Percentiles rank a stretch among this genome's conserved stretches.
Evolutionary conservation across 257 asterid species (phyloP).

Genomic region (Capsicum baccatum): DNA sequence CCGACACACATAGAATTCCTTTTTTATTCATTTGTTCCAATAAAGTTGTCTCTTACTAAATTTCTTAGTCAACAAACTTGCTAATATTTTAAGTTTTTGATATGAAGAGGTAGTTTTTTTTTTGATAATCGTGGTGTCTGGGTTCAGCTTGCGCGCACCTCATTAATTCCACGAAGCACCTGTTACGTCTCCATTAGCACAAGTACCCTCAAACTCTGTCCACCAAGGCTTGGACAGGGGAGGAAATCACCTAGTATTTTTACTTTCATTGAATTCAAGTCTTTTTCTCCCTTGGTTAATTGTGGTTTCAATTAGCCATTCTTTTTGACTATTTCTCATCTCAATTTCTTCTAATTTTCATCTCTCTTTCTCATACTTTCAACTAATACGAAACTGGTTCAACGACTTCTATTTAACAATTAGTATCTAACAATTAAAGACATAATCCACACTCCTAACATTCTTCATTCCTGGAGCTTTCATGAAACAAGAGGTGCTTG

Average conservation of each 20-base stretch:
- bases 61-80: background rate
- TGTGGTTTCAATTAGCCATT: too few relatives aligned
- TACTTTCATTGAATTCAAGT: background rate
- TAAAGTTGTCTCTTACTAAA: background rate
- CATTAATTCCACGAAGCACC: background rate
- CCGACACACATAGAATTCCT: background rate
- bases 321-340: too few relatives aligned
- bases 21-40: background rate
- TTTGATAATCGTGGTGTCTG: background rate
- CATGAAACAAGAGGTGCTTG: too few relatives aligned
- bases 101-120: background rate
- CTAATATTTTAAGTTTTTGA: background rate
- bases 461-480: too few relatives aligned
- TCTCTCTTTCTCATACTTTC: too few relatives aligned
- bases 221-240: background rate
- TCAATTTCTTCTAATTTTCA: too few relatives aligned
- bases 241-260: background rate
- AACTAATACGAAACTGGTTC: too few relatives aligned
- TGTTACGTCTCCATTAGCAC: background rate
- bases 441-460: too few relatives aligned
- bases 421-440: too few relatives aligned
- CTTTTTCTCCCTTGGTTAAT: too few relatives aligned
- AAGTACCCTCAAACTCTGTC: background rate
- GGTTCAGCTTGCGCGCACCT: background rate
- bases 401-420: too few relatives aligned